Base-by-base conservation (phyloP, 768 basidiomycete genomes). In the Filobasidium floriforme region DNA sequence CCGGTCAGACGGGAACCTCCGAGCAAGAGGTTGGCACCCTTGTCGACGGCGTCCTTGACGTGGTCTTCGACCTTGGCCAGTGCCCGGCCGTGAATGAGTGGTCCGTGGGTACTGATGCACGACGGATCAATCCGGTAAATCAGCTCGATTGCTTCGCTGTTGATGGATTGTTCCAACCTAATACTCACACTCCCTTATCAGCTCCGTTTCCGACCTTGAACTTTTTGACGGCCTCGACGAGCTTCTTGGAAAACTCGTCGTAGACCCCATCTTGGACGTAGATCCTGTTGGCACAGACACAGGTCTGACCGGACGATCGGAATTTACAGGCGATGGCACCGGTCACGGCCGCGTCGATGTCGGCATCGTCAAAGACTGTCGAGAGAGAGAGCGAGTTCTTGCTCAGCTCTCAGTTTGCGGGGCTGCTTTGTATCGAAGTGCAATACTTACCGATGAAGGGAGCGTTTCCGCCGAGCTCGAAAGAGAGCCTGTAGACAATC, bases 301-400 rank as follows among this genome's bases (percentile, higher is more conserved):
- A 80, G 32, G 77, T 78, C 69, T 78, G 77, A 29, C 77, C 77
- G 22, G 73, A 74, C 7, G 75, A 66, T 41, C 70, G 51, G 73
- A 80, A 80, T 68, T 81, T 80, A 62, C 66, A 64, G 5, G 69
- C 75, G 59, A 76, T 75, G 68, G 67, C 75, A 84, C 93, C 89
- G 70, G 87, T 86, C 7, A 99, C 90, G 32, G 96, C 96, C 65
- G 88, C 86, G 59, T 92, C 89, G 61, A 99, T 83, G 75, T 98
- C 87, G 0, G 92, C 94, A 73, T 98, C 96, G 69, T 92, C 89
- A 76, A 99, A 98, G 7, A 99, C 79, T 70, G 57, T 19, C 32
- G 46, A 49, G 4, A 6, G 14, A 49, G 18, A 2, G 11, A 5
- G 15, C 59, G 28, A 24, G 37, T 62, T 11, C 40, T 1, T 49